Base-by-base conservation (phyloP, 2,329 filamentous ascomycete genomes). In the Dothistroma pini region DNA sequence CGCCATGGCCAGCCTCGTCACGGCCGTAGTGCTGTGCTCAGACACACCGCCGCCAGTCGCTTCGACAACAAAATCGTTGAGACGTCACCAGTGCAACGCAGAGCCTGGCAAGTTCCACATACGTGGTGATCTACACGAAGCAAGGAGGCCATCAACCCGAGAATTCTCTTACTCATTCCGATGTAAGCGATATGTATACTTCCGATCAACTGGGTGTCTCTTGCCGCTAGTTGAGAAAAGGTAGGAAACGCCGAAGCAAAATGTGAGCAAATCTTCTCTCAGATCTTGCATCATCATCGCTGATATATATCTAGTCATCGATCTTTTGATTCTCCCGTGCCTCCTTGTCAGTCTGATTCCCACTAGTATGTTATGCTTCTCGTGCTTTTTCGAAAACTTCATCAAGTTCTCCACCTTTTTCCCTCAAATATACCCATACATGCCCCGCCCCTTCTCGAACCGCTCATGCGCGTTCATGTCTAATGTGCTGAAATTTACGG, bases 341-440 rank as follows among this genome's bases (percentile, higher is more conserved):
- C n/a, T 41, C 58, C 29, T 41, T 56, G 38, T 50, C 60, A 63
- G 52, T 63, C 60, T 63, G 57, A 63, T 62, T 58, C 48, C 56
- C 56, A 50, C 34, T 50, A 31, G 35, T 22, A 54, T 57, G 56
- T 25, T 59, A 59, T 59, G 57, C 57, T 56, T 51, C 47, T 35
- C 54, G 58, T 57, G 54, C 60, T 63, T 63, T 59, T 29, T 63
- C 54, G 25, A 25, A 49, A 35, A 41, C 38, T 53, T 11, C 11
- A 16, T 19, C 31, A n/a, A 21, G 51, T 53, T 44, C 53, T 21
- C 48, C 47, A 38, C 51, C 29, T 3, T 29, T 22, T 47, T 21
- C 31, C 32, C 54, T 10, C 38, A 48, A 53, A 47, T 52, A 53
- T 62, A 58, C 35, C 60, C 63, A 52, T 62, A 66, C 63, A 65